Base-by-base conservation (phyloP, 371 early-diverging fungal species). In the Synchytrium microbalum region DNA sequence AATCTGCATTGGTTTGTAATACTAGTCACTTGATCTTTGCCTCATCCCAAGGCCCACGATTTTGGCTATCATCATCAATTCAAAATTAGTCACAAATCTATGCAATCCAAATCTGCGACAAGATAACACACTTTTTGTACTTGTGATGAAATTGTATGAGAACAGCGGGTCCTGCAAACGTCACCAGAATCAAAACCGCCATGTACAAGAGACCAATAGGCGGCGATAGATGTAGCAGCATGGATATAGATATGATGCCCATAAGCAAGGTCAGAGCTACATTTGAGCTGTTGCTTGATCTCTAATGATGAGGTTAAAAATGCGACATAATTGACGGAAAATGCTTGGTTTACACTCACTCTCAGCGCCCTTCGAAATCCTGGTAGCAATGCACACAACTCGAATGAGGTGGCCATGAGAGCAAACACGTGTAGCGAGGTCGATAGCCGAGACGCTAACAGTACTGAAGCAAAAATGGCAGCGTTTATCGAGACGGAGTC, bases 401-500 rank as follows among this genome's bases (percentile, higher is more conserved):
- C 83, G 2, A 95, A 88, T 2, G 96, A 89, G 80, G 94, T 85
- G 0, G 87, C 78, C 73, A 96, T 70, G 57, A 97, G 80, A 2
- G 90, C 86, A 82, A 92, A 92, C 3, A 98, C 94, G 72, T 91
- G 82, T n/a, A 84, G 62, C 67, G 91, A 90, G 51, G 89, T 86
- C 52, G 80, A 66, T 27, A 95, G 73, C 57, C 93, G 81, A 1
- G 96, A 95, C 0, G 96, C 93, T n/a, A 98, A 74, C 14, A 98
- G 75, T 0, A 96, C 94, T 5, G 93, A 91, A 0, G 93, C 96
- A 70, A 95, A 93, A 19, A 97, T 91, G 19, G 93, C 96, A 0
- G 95, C 92, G 73, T 97, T 98, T 25, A 93, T 89, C 3, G 95
- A 91, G 16, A 96, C 74, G 1, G 95, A 90, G 10, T 92, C 95